A percentile compares a stretch with the other conserved stretches of the same genome.
phyloP scores from a whole-genome alignment of 2,329 filamentous ascomycete genomes.

The Pseudogymnoascus sp. region DNA sequence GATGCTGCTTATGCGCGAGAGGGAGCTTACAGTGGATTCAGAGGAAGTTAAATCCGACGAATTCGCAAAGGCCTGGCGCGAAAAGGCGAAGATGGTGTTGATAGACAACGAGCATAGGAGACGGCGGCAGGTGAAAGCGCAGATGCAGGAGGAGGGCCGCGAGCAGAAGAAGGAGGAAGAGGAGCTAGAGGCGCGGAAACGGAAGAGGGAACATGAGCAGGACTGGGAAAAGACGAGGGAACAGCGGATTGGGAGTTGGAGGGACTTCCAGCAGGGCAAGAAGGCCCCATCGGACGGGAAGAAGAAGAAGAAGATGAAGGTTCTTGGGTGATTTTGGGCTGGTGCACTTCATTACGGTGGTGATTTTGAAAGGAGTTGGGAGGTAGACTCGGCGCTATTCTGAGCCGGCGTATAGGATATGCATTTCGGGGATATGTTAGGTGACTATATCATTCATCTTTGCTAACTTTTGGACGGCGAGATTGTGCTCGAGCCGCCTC shows the following conservation, averaged over 20 bases:
- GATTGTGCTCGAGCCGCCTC: background rate
- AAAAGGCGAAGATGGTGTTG: slow-evolving; percentile 83
- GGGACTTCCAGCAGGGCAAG: slow-evolving; percentile 77
- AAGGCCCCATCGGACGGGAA: slow-evolving; percentile 36
- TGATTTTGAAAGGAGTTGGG: background rate
- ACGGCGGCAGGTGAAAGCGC: slow-evolving; percentile 78
- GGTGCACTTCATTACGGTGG: background rate
- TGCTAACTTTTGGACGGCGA: background rate
- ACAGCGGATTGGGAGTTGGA: slow-evolving; percentile 87
- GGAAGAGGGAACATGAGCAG: slow-evolving; percentile 86
- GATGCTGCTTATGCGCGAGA: slow-evolving; percentile 87
- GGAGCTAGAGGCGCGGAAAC: slow-evolving; percentile 71
- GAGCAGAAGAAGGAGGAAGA: slow-evolving; percentile 81
- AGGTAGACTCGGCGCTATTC: background rate
- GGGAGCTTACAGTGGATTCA: slow-evolving; percentile 86
- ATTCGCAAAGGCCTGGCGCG: slow-evolving; percentile 79
- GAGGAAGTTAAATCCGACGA: slow-evolving; percentile 77
- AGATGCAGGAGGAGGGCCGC: slow-evolving; percentile 93
- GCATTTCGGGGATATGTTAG: background rate
- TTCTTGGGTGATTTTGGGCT: background rate
- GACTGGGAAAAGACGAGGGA: slow-evolving; percentile 94
- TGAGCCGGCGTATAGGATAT: background rate
- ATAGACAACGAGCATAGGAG: slow-evolving; percentile 87
- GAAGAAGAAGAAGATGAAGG: slow-evolving; percentile 63
- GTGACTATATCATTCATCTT: background rate